These are phyloP conservation scores for Metarhizium guizhouense DNA, from an alignment of 2,329 filamentous ascomycete genomes.

Conservation along the genomic window DNA sequence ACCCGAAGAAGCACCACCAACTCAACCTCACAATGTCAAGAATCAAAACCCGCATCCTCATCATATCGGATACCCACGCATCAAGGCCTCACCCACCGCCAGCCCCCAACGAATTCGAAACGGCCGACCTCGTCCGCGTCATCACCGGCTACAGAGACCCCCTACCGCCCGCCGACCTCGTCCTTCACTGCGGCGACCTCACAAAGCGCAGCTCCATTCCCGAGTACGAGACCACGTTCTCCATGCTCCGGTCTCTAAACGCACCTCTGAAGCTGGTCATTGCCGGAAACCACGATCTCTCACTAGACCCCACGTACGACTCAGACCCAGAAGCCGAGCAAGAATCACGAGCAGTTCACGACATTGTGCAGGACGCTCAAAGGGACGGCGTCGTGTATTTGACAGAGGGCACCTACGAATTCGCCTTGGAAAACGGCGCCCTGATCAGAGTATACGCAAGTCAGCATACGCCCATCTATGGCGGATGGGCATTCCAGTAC, in stretches of 20 bases:
- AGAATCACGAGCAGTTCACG: conserved; percentile 11
- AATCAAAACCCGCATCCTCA: conserved; percentile 28
- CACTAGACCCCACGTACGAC: conserved; percentile 22
- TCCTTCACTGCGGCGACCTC: conserved; percentile 44
- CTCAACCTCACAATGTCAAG: neutral
- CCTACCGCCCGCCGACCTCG: conserved; percentile 33
- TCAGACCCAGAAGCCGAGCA: conserved; percentile 10
- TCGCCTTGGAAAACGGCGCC: conserved; percentile 41
- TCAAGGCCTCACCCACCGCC: neutral
- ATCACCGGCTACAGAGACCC: conserved; percentile 21
- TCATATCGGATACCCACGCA: conserved; percentile 30
- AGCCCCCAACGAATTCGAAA: conserved; percentile 12
- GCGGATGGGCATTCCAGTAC: conserved; percentile 44
- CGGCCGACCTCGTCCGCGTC: conserved; percentile 6
- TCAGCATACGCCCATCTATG: conserved; percentile 38
- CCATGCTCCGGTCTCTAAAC: conserved; percentile 30
- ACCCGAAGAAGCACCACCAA: too few species aligned
- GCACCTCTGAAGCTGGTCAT: conserved; percentile 46
- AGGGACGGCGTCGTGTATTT: conserved; percentile 35
- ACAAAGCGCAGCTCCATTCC: conserved; percentile 30
- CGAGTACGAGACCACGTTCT: conserved; percentile 32
- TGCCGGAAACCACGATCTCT: conserved; percentile 46
- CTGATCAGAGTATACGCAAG: conserved; percentile 41
- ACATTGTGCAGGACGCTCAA: conserved; percentile 29
- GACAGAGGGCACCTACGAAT: conserved; percentile 36